Percentiles rank a stretch among this genome's conserved stretches.
Conservation (phyloP, 176 grass and related monocot genomes). For the Paspalum vaginatum region DNA sequence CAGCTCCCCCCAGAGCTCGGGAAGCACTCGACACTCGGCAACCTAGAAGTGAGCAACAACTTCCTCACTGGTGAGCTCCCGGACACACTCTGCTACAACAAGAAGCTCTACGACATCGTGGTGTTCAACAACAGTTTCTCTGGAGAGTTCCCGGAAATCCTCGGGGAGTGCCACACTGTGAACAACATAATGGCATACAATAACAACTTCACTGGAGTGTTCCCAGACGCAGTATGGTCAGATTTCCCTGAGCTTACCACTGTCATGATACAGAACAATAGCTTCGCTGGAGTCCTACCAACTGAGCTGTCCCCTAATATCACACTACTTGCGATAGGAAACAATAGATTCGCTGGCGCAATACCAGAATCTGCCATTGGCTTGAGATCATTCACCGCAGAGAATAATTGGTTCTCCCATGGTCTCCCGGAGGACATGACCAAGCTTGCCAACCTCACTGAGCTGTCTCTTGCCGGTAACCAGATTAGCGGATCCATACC, state of each 20-base stretch:
- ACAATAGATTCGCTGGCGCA: slow-evolving; percentile 49
- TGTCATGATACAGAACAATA: slow-evolving; percentile 45
- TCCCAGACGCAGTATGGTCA: slow-evolving; percentile 40
- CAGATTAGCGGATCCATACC: slow-evolving; percentile 46
- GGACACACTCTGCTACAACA: slow-evolving; percentile 32
- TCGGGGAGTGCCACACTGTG: slow-evolving; percentile 17
- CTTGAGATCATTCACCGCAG: slow-evolving; percentile 11
- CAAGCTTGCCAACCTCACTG: not conserved
- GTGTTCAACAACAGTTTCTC: slow-evolving; percentile 54
- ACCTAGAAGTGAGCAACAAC: slow-evolving; percentile 41
- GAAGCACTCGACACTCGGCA: slow-evolving; percentile 37
- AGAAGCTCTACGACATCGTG: slow-evolving; percentile 19
- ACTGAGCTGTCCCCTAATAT: not conserved
- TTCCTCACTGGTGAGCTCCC: slow-evolving; percentile 43
- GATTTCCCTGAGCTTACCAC: not conserved
- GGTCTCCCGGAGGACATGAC: slow-evolving; percentile 15
- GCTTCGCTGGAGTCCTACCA: slow-evolving; percentile 41
- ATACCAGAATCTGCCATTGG: not conserved
- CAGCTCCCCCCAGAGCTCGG: slow-evolving; percentile 45
- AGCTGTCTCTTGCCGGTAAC: slow-evolving; percentile 26
- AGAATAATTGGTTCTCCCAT: slow-evolving; percentile 45
- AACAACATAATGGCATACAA: slow-evolving; percentile 39
- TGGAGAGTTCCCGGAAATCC: slow-evolving; percentile 14
- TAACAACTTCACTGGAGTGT: slow-evolving; percentile 52
- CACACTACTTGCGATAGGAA: slow-evolving; percentile 30